Evolutionary conservation across 2,329 filamentous ascomycete genomes (phyloP), one percentile per base, ranked within the genome.

Genomic region (Clarireedia paspali): DNA sequence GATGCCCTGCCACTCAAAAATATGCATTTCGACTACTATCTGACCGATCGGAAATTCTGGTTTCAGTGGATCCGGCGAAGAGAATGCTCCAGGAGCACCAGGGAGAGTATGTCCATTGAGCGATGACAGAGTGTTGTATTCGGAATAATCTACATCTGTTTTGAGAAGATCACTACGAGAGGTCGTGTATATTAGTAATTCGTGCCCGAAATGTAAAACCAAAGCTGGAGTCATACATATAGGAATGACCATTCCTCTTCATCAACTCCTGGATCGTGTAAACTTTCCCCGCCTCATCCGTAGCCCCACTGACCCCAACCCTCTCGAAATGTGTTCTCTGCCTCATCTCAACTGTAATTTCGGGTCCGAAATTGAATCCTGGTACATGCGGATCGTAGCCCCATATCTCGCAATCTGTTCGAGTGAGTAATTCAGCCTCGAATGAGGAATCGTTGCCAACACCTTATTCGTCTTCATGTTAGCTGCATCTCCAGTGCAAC

Each of bases 361-460:
- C 63, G 10, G 60, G 53, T 39, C 65, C 69, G 57, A 71, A 73
- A 17, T 64, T 62, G 34, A 51, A 55, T 3, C 53, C 53, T 10
- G 38, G 47, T 45, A 64, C 62, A 42, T 72, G 70, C 12, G 66
- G 67, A 60, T 74, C 72, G 55, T 73, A 73, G 4, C 68, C 72
- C 69, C 70, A 74, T 23, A 73, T 65, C 24, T 66, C 59, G 60
- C 70, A 71, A 46, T 71, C 67, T 7, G 70, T 71, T 15, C 77
- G 66, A 27, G 66, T 58, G 3, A 74, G 60, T 60, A 74, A 65
- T 44, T 69, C 67, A 26, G 70, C 66, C 60, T 74, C 71, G 39
- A 55, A 55, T 20, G 53, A 55, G 30, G 53, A 50, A 20, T 55
- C 53, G 30, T 51, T 55, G 10, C 52, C 52, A 23, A 54, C 14